Evolutionary conservation across 495 filamentous ascomycete genomes (phyloP).

Genomic region (Aspergillus baeticus): DNA sequence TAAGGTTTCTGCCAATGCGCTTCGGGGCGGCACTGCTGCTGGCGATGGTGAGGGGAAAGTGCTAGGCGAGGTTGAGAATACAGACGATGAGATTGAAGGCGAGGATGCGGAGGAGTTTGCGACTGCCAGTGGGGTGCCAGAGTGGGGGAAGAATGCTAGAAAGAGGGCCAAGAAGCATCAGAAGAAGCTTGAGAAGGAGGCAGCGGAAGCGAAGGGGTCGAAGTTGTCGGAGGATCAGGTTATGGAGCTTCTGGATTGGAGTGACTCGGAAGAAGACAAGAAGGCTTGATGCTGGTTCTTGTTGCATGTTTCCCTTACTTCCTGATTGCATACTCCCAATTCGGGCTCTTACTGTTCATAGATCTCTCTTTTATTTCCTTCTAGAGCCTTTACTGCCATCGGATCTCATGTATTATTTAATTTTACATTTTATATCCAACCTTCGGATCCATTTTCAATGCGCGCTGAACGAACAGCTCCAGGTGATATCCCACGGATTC

Average conservation of each 20-base stretch:
- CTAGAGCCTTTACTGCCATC: neutral
- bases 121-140: conserved; percentile 44
- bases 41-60: conserved; percentile 43
- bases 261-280: conserved; percentile 39
- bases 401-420: neutral
- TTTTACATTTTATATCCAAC: neutral
- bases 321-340: neutral
- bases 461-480: too few species aligned
- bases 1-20: conserved; percentile 59
- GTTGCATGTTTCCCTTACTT: neutral
- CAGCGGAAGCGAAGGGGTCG: conserved; percentile 43
- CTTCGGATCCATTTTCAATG: too few species aligned
- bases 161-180: conserved; percentile 64
- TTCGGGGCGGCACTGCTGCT: conserved; percentile 52
- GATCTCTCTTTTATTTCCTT: neutral
- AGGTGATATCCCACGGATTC: too few species aligned
- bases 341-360: neutral
- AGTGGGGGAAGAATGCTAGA: conserved; percentile 54
- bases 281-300: conserved; percentile 15
- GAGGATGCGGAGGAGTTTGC: conserved; percentile 60
- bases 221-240: conserved; percentile 54
- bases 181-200: conserved; percentile 48
- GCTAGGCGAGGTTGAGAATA: conserved; percentile 41
- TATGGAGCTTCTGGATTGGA: conserved; percentile 66
- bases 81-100: conserved; percentile 45